phyloP scores from a whole-genome alignment of 495 filamentous ascomycete species.

The Jackrogersella minutella region DNA sequence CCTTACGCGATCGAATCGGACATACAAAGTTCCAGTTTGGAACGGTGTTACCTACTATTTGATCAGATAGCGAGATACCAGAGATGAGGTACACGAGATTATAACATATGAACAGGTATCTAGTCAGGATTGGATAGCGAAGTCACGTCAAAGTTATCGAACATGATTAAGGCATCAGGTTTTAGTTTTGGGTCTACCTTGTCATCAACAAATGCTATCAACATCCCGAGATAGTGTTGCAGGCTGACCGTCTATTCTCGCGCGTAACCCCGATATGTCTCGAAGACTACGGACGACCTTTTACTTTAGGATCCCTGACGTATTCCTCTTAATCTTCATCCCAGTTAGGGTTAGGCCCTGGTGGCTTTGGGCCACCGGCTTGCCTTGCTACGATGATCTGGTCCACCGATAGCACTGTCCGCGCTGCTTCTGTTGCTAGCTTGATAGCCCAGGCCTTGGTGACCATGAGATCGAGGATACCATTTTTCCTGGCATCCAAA shows the following conservation, averaged over 20 bases:
- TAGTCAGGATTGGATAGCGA: background rate
- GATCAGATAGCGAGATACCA: too few relatives aligned
- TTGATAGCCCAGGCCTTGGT: slow-evolving; percentile 96
- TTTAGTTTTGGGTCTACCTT: slow-evolving; percentile 12
- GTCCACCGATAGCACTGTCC: slow-evolving; percentile 95
- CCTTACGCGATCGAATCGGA: too few relatives aligned
- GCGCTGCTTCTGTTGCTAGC: slow-evolving; percentile 90
- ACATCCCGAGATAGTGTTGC: slow-evolving; percentile 13
- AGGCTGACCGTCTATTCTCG: slow-evolving; percentile 29
- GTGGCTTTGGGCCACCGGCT: slow-evolving; percentile 96
- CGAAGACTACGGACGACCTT: slow-evolving; percentile 7
- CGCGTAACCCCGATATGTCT: slow-evolving; percentile 14
- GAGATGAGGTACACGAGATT: too few relatives aligned
- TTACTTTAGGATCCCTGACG: background rate
- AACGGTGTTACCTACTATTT: too few relatives aligned
- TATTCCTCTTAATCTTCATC: slow-evolving; percentile 80
- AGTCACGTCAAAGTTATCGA: background rate
- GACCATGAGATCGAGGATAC: slow-evolving; percentile 90
- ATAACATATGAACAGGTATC: background rate
- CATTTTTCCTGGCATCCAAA: slow-evolving; percentile 85
- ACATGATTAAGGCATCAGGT: background rate
- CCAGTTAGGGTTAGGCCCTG: slow-evolving; percentile 95
- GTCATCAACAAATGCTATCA: slow-evolving; percentile 22
- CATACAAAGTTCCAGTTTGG: too few relatives aligned
- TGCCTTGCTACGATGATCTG: slow-evolving; percentile 99